phyloP scores from a whole-genome alignment of 441 rosid species.

The Metrosideros polymorpha region DNA sequence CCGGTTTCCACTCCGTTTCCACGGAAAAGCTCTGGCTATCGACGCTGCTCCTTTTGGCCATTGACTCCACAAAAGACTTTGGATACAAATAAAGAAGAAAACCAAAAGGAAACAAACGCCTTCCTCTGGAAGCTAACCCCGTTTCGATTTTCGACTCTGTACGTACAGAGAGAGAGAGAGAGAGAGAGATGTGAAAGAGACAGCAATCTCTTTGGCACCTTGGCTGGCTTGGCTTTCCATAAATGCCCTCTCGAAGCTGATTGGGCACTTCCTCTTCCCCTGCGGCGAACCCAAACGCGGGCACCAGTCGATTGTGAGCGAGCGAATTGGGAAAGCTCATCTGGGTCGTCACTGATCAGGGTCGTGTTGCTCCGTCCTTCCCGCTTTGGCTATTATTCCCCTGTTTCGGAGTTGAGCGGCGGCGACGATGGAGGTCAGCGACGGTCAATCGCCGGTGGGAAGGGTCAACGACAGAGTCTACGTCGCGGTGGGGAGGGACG shows the following conservation, averaged over 20 bases:
- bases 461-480: slow-evolving; percentile 5
- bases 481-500: slow-evolving; percentile 10
- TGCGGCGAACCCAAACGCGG: neutral
- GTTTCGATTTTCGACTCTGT: neutral
- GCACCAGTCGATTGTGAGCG: neutral
- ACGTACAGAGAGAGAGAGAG: neutral
- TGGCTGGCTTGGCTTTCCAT: neutral
- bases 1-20: neutral
- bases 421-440: neutral
- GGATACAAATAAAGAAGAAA: neutral
- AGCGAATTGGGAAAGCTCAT: neutral
- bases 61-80: neutral
- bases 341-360: neutral
- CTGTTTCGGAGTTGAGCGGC: neutral
- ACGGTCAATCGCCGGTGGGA: neutral
- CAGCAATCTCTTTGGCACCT: neutral
- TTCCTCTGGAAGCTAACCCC: neutral
- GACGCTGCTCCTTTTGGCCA: neutral
- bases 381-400: neutral
- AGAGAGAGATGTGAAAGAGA: neutral
- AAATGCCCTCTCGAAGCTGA: neutral
- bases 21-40: neutral
- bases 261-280: neutral
- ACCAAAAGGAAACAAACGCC: neutral
- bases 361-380: neutral